Percentiles rank a stretch among this genome's conserved stretches.
Evolutionary conservation across 2,329 filamentous ascomycete genomes (phyloP).

Genomic region (Verticillium nubilum): DNA sequence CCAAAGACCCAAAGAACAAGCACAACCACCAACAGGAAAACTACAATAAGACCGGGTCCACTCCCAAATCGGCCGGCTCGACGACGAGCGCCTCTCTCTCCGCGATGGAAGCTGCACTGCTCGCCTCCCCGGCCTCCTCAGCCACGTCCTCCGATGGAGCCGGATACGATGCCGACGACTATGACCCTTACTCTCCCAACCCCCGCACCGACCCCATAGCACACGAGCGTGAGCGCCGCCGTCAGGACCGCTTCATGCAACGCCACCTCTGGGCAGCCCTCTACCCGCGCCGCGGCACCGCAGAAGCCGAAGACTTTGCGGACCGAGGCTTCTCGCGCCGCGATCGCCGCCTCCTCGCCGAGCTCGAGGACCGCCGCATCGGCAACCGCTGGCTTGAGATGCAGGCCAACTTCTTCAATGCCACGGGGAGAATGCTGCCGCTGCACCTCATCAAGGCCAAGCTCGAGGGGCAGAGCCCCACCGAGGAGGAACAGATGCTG

Average conservation of each 20-base stretch:
- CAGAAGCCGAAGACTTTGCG: conserved; percentile 5
- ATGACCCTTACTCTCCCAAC: not conserved
- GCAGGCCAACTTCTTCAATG: conserved; percentile 38
- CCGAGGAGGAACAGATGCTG: conserved; percentile 17
- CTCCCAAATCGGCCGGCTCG: not conserved
- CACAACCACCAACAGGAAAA: conserved; percentile 1
- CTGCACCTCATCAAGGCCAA: conserved; percentile 28
- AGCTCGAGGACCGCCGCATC: conserved; percentile 26
- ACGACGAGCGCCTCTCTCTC: conserved; percentile 12
- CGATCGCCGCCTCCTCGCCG: conserved; percentile 29
- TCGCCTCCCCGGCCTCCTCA: conserved; percentile 15
- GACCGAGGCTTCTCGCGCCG: conserved; percentile 19
- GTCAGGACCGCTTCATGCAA: conserved; percentile 24
- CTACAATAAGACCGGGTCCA: conserved; percentile 6
- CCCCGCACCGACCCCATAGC: not conserved
- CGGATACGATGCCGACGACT: conserved; percentile 10
- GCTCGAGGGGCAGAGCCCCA: conserved; percentile 16
- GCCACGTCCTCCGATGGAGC: conserved; percentile 3
- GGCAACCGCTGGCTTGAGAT: conserved; percentile 32
- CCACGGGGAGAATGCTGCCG: conserved; percentile 34
- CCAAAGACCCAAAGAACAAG: conserved; percentile 3
- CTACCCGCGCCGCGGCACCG: conserved; percentile 19
- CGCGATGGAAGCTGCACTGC: conserved; percentile 17
- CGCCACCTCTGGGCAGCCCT: conserved; percentile 22
- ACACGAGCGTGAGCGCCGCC: conserved; percentile 12